Conservation (phyloP, 495 filamentous ascomycete species). For the Friedmanniomyces simplex region DNA sequence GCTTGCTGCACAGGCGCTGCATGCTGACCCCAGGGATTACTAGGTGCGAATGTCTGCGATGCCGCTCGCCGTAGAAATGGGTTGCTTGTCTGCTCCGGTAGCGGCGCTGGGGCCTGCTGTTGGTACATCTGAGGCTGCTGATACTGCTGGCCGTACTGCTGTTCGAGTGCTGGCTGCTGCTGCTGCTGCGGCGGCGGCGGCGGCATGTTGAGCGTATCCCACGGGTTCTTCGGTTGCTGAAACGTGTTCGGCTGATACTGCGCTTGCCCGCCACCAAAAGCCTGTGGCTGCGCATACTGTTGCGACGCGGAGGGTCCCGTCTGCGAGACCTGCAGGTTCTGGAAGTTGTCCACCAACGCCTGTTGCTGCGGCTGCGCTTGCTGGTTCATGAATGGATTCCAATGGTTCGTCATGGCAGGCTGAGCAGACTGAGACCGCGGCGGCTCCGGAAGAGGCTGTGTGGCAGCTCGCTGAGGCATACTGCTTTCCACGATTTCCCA, state of each 20-base stretch:
- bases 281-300: conserved; percentile 19
- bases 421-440: conserved; percentile 17
- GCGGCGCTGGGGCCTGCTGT: conserved; percentile 18
- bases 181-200: conserved; percentile 10
- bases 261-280: conserved; percentile 38
- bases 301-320: conserved; percentile 11
- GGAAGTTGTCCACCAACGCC: conserved; percentile 12
- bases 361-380: conserved; percentile 15
- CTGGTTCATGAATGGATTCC: conserved; percentile 20
- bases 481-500: conserved; percentile 14
- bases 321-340: conserved; percentile 19
- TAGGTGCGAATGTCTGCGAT: conserved; percentile 28
- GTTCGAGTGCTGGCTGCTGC: conserved; percentile 5
- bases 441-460: conserved; percentile 12
- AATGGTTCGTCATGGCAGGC: conserved; percentile 6
- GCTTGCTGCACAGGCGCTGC: conserved; percentile 3
- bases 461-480: conserved; percentile 8
- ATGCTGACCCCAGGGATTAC: conserved; percentile 27
- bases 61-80: conserved; percentile 26
- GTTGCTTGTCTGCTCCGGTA: conserved; percentile 32
- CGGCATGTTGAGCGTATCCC: conserved; percentile 1
- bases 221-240: conserved; percentile 12
- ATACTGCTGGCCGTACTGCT: conserved; percentile 21
- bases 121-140: conserved; percentile 22
- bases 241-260: conserved; percentile 20